Evolutionary conservation across 257 asterid species (phyloP).

Genomic region (Paulownia fortunei): DNA sequence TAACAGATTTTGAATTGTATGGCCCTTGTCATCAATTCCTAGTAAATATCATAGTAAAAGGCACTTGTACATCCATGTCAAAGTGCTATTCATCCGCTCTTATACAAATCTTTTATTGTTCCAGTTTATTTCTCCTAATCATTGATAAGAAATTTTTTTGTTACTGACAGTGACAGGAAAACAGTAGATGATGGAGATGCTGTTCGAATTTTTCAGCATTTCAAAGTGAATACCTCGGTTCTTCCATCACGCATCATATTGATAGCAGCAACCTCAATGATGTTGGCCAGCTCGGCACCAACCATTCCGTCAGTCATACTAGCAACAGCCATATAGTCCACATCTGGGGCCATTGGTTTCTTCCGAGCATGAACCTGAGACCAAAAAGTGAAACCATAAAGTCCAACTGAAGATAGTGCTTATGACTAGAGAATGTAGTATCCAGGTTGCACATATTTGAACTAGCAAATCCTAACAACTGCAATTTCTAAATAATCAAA

Average conservation of each 20-base stretch:
- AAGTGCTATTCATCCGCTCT: neutral
- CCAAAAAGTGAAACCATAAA: constrained; percentile 14
- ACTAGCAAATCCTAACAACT: neutral
- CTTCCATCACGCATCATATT: constrained; percentile 93
- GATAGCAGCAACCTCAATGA: constrained; percentile 94
- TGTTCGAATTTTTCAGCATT: constrained; percentile 14
- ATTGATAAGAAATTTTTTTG: neutral
- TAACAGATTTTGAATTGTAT: neutral
- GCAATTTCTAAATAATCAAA: neutral
- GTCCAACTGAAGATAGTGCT: constrained; percentile 3
- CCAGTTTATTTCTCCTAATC: neutral
- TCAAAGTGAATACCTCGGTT: constrained; percentile 68
- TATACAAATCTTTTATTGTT: neutral
- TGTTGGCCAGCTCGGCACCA: constrained; percentile 97
- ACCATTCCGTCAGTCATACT: constrained; percentile 93
- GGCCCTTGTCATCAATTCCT: neutral
- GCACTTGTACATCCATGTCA: constrained; percentile 4
- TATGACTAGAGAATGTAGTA: constrained; percentile 2
- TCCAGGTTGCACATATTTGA: neutral
- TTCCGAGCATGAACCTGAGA: constrained; percentile 92
- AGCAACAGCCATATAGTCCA: constrained; percentile 90
- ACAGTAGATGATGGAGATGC: neutral
- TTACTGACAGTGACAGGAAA: neutral
- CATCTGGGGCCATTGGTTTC: constrained; percentile 91
- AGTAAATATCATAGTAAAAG: neutral